A percentile compares a stretch with the other conserved stretches of the same genome.
Evolutionary conservation across 1,284 basidiomycete species (phyloP).

Genomic region (Microbotryum silenes-acaulis): DNA sequence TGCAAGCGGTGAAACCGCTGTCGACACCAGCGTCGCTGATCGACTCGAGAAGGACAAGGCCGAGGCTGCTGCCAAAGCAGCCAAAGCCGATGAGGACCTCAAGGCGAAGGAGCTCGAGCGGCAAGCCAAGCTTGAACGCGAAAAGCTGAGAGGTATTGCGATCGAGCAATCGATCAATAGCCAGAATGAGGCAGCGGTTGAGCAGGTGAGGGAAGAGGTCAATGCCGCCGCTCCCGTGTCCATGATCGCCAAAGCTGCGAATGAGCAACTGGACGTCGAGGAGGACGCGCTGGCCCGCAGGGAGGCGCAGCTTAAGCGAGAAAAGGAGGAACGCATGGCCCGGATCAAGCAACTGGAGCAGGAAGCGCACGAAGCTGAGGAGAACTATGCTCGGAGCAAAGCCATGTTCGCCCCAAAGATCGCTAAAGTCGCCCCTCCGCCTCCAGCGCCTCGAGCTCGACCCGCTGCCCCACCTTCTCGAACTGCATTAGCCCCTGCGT

Average conservation of each 20-base stretch:
- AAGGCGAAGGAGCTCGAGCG: constrained; percentile 54
- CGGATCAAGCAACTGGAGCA: constrained; percentile 43
- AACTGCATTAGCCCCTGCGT: neutral
- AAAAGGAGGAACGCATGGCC: constrained; percentile 45
- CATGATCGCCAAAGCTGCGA: constrained; percentile 15
- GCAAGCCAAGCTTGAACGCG: constrained; percentile 53
- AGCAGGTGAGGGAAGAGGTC: constrained; percentile 32
- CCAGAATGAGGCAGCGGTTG: constrained; percentile 37
- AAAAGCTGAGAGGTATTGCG: constrained; percentile 44
- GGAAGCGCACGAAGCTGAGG: constrained; percentile 58
- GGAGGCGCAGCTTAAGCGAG: constrained; percentile 66
- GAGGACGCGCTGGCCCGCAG: constrained; percentile 67
- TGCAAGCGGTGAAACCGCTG: constrained; percentile 37
- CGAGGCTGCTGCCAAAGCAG: constrained; percentile 39
- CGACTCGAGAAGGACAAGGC: constrained; percentile 38
- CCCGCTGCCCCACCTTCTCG: constrained; percentile 19
- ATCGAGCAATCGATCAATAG: constrained; percentile 33
- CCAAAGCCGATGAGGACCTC: constrained; percentile 59
- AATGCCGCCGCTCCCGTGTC: constrained; percentile 12
- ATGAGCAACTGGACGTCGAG: constrained; percentile 50
- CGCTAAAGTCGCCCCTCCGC: constrained; percentile 30
- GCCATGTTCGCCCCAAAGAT: constrained; percentile 23
- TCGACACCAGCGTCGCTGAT: constrained; percentile 33
- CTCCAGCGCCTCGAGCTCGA: constrained; percentile 27
- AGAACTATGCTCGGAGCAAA: constrained; percentile 31